These are phyloP conservation scores for Phytophthora sp. DNA, from an alignment of 352 stramenopile genomes.

Conservation along the genomic window DNA sequence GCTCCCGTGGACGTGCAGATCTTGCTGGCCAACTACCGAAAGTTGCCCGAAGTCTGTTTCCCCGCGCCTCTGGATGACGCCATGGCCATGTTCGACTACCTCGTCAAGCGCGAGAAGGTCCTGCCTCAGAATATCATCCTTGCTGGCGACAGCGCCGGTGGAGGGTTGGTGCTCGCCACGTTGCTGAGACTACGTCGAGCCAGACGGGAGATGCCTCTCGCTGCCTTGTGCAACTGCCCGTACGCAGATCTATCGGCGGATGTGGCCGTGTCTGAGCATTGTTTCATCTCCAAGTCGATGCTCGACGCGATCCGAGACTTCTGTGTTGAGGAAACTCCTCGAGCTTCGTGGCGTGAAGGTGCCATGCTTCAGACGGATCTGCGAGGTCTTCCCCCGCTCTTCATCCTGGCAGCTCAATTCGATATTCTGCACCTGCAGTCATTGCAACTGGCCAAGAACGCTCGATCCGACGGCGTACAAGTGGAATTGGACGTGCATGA, in stretches of 20 bases:
- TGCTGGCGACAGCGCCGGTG: constrained; percentile 62
- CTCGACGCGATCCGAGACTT: constrained; percentile 44
- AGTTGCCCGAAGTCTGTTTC: constrained; percentile 51
- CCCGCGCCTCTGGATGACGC: constrained; percentile 56
- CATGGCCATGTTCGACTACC: constrained; percentile 52
- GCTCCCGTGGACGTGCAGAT: constrained; percentile 43
- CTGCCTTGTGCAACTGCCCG: constrained; percentile 50
- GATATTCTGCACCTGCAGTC: constrained; percentile 57
- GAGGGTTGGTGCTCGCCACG: constrained; percentile 49
- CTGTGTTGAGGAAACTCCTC: constrained; percentile 22
- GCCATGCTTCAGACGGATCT: constrained; percentile 51
- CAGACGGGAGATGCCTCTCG: constrained; percentile 34
- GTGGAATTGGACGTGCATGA: constrained; percentile 55
- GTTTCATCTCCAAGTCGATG: constrained; percentile 55
- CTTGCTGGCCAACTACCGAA: constrained; percentile 78
- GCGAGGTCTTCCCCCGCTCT: constrained; percentile 42
- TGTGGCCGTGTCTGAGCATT: constrained; percentile 44
- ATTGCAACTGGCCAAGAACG: constrained; percentile 44
- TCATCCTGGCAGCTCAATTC: constrained; percentile 54
- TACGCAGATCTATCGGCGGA: constrained; percentile 51
- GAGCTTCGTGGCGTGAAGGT: constrained; percentile 44
- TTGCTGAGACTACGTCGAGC: constrained; percentile 45
- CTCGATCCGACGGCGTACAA: constrained; percentile 32
- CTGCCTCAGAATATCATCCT: constrained; percentile 43
- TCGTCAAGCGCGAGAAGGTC: constrained; percentile 38